A percentile compares a stretch with the other conserved stretches of the same genome.
phyloP scores from a whole-genome alignment of 345 rosid genomes.

The Theobroma cacao region DNA sequence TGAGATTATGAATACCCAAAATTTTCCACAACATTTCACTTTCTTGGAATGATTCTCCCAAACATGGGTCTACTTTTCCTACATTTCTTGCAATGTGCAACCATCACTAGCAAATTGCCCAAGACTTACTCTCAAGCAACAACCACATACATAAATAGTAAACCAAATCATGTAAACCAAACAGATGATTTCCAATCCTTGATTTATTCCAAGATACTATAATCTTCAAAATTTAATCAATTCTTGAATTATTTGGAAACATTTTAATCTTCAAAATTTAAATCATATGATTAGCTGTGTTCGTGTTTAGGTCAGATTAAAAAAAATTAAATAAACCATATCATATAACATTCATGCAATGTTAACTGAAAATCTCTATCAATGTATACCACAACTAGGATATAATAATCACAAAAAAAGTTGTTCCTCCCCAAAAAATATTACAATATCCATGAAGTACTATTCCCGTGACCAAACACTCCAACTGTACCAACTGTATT shows the following conservation, averaged over 20 bases:
- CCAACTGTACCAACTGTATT: background rate
- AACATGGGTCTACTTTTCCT: background rate
- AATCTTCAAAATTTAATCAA: too few species aligned
- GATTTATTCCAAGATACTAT: too few species aligned
- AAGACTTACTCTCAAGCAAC: background rate
- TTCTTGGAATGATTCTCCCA: background rate
- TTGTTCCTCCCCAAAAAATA: background rate
- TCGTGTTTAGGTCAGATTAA: too few species aligned
- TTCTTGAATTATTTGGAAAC: too few species aligned
- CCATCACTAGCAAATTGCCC: background rate
- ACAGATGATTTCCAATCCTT: background rate
- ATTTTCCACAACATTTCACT: background rate
- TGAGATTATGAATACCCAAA: background rate
- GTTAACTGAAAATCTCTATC: background rate
- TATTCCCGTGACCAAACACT: slow-evolving; percentile 8
- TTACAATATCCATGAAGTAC: background rate
- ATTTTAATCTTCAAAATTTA: too few species aligned
- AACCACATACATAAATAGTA: background rate
- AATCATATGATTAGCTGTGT: background rate
- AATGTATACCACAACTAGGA: slow-evolving; percentile 1
- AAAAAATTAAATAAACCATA: background rate
- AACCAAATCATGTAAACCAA: background rate
- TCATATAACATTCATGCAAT: background rate
- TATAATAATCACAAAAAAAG: background rate
- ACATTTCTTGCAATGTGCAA: background rate